Conservation (phyloP, 805 yeast species). For the Lipomyces oligophaga region DNA sequence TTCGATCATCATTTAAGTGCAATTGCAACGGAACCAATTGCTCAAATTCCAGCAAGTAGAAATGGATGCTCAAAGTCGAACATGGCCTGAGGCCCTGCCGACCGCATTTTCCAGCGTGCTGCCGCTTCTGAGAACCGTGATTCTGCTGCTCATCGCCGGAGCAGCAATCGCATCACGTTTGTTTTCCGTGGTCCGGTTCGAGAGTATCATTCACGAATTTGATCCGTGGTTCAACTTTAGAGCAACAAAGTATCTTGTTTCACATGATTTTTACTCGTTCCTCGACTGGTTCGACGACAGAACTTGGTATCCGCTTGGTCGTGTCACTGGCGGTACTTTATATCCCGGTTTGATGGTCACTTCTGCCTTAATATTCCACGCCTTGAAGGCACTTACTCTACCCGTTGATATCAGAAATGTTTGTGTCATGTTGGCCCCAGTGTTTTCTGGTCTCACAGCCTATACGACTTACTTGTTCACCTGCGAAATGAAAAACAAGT, state of each 20-base stretch:
- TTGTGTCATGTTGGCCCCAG: slow-evolving; percentile 95
- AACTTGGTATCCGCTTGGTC: slow-evolving; percentile 98
- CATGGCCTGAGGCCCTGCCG: slow-evolving; percentile 5
- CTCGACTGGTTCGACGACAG: slow-evolving; percentile 98
- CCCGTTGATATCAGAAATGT: slow-evolving; percentile 94
- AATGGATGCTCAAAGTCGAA: too few species aligned
- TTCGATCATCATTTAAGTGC: too few species aligned
- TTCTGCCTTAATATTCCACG: slow-evolving; percentile 81
- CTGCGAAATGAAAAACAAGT: slow-evolving; percentile 79
- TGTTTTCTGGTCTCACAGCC: slow-evolving; percentile 89
- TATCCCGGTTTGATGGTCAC: slow-evolving; percentile 99
- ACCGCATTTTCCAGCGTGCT: slow-evolving; percentile 11
- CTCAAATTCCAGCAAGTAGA: too few species aligned
- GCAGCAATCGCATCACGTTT: slow-evolving; percentile 91
- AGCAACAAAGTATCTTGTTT: slow-evolving; percentile 88
- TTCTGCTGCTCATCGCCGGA: slow-evolving; percentile 40
- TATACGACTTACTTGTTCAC: slow-evolving; percentile 83
- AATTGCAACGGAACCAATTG: too few species aligned
- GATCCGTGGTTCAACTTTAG: slow-evolving; percentile 92
- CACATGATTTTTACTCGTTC: slow-evolving; percentile 81
- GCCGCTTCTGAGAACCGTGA: slow-evolving; percentile 19
- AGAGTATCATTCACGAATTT: slow-evolving; percentile 94
- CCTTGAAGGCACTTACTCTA: slow-evolving; percentile 58
- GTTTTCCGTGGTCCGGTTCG: slow-evolving; percentile 94
- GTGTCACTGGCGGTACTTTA: slow-evolving; percentile 98